Conservation (phyloP, 352 stramenopile species). For the Pythium phragmiticola region DNA sequence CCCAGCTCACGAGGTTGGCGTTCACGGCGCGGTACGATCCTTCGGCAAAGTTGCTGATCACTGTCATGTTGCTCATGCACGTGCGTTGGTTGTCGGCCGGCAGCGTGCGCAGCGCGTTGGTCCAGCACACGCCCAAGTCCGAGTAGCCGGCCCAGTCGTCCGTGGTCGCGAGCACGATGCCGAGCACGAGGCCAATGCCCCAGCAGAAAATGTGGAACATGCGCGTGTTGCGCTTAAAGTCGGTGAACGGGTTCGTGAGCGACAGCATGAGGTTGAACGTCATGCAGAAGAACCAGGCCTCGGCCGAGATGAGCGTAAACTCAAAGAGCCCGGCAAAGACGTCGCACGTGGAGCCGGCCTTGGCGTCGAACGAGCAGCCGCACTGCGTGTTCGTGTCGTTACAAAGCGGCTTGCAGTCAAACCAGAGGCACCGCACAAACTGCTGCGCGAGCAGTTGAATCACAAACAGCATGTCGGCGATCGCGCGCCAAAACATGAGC, state of each 20-base stretch:
- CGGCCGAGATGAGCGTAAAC: slow-evolving; percentile 80
- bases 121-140: slow-evolving; percentile 86
- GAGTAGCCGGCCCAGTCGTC: slow-evolving; percentile 84
- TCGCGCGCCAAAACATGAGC: slow-evolving; percentile 88
- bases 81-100: slow-evolving; percentile 27
- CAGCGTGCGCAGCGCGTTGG: slow-evolving; percentile 76
- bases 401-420: slow-evolving; percentile 78
- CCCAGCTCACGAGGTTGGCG: slow-evolving; percentile 85
- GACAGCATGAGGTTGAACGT: slow-evolving; percentile 85
- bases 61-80: slow-evolving; percentile 35
- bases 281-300: slow-evolving; percentile 91
- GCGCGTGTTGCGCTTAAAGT: slow-evolving; percentile 86
- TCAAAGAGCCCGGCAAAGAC: slow-evolving; percentile 82
- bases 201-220: slow-evolving; percentile 87
- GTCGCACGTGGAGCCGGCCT: slow-evolving; percentile 55
- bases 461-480: slow-evolving; percentile 83
- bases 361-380: slow-evolving; percentile 53
- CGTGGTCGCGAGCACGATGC: slow-evolving; percentile 66
- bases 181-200: slow-evolving; percentile 57
- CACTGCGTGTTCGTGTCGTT: slow-evolving; percentile 67
- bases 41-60: slow-evolving; percentile 65
- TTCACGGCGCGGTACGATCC: slow-evolving; percentile 70
- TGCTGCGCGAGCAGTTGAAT: slow-evolving; percentile 79
- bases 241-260: slow-evolving; percentile 89
- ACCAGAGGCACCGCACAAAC: slow-evolving; percentile 79